Evolutionary conservation across 352 stramenopile genomes (phyloP), one percentile per base, ranked within the genome.

Genomic region (Pythium vanterpoolii): DNA sequence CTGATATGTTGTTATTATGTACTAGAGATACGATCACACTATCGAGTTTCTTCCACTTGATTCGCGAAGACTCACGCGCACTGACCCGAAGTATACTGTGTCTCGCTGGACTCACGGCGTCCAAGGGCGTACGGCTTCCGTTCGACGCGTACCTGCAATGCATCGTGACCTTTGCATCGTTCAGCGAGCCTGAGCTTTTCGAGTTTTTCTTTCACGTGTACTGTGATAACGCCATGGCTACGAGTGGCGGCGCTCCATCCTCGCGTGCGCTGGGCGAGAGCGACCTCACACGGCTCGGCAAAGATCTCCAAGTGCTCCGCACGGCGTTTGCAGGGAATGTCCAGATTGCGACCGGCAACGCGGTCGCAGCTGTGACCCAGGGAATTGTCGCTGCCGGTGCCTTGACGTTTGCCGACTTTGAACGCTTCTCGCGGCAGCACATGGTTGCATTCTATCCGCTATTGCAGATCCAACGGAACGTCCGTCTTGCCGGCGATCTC

Each of bases 181-280:
- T 84, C 27, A 74, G 64, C 5, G 69, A 86, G 33, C 42, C 62
- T 1, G 55, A 89, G 34, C 27, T 87, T 26, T 69, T 83, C 50
- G 69, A 71, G n/a, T 89, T 86, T 53, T 76, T 86, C 62, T 87
- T 79, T 53, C 56, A 80, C 31, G 64, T 76, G 6, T 85, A 80
- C 51, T 77, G 64, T 4, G 72, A 72, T n/a, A 60, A 42, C 24
- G 39, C 30, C 2, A 31, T 42, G 13, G n/a, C n/a, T n/a, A n/a
- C 8, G 9, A 16, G 11, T 39, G 11, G 27, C 2, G 0, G 30
- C 49, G 6, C n/a, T 44, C 11, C 16, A 3, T 18, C 38, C 27
- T 6, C 4, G 16, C 34, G 48, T 0, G 36, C 60, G 3, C 77
- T 83, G 68, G 62, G 52, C 28, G 64, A 67, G 38, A 71, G 55